phyloP scores from a whole-genome alignment of 176 grass and related monocot genomes.

The Carex scoparia region DNA sequence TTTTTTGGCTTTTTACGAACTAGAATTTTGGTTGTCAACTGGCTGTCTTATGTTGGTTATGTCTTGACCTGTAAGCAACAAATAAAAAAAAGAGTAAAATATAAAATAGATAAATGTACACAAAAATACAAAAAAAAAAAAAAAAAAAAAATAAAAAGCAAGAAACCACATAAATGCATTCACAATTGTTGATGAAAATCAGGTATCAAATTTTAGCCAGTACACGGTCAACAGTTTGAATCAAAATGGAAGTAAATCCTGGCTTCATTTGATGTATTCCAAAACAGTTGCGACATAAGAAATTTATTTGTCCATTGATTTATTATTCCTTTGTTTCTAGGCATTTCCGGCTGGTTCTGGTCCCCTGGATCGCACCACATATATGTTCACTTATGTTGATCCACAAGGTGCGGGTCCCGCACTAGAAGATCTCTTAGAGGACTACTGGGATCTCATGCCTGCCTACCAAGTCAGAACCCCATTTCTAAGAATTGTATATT shows the following conservation, averaged over 20 bases:
- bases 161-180: neutral
- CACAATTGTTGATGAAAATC: neutral
- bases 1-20: neutral
- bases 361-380: slow-evolving; percentile 73
- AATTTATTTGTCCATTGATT: neutral
- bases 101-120: neutral
- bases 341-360: slow-evolving; percentile 92
- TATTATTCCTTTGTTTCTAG: slow-evolving; percentile 32
- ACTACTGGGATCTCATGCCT: slow-evolving; percentile 87
- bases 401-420: slow-evolving; percentile 54
- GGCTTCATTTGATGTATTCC: too few relatives aligned
- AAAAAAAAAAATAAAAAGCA: neutral
- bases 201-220: neutral
- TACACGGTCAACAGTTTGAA: neutral
- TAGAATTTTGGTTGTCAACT: neutral
- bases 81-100: neutral
- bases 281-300: neutral
- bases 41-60: neutral
- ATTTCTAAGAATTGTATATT: neutral
- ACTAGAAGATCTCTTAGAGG: slow-evolving; percentile 85
- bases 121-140: neutral
- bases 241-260: neutral
- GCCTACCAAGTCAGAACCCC: slow-evolving; percentile 54
- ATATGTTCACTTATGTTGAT: slow-evolving; percentile 98
- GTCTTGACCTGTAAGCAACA: neutral